Base-by-base conservation (phyloP, 2,329 filamentous ascomycete genomes). In the Sporothrix phasma region DNA sequence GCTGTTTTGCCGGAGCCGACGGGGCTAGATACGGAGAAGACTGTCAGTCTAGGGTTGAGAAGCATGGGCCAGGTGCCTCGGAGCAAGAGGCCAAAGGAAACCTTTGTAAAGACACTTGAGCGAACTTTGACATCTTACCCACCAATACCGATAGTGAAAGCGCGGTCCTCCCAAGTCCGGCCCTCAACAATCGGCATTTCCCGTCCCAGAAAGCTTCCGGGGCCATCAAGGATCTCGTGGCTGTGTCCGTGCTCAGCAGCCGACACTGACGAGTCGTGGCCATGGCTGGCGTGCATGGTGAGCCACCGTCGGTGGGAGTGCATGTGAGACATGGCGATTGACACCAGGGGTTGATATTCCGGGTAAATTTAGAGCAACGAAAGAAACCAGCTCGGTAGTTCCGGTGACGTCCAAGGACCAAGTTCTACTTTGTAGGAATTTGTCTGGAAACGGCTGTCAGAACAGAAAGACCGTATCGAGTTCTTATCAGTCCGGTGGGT, bases 1-100 rank as follows among this genome's bases (percentile, higher is more conserved):
- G 94, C 94, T 0, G 94, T 97, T 77, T 99, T 99, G 73, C 94
- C 94, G 26, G 92, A 97, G 68, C 94, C 94, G 62, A 99, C 94
- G 66, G 94, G 94, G 49, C 92, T 96, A 19, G 22, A 34, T 1
- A 37, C 26, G 13, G 29, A 29, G 24, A 41, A 62, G 10, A n/a
- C 41, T 43, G 11, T 39, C 43, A 34, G 19, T 61, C 3, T 0
- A 17, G 13, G 24, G 31, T 15, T n/a, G n/a, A 7, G 2, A 34
- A 34, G 29, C 24, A 11, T n/a, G 19, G n/a, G n/a, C 56, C 34
- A 29, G 24, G 54, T 58, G 10, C 39, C 13, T 15, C 13, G n/a
- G 1, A 39, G 58, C 41, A 24, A n/a, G 37, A 1, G 11, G 8
- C 31, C 13, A 26, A 34, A n/a, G 53, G 7, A 19, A 19, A 17